A percentile compares a stretch with the other conserved stretches of the same genome.
Conservation (phyloP, 805 yeast genomes). For the Wickerhamiella nectarea region DNA sequence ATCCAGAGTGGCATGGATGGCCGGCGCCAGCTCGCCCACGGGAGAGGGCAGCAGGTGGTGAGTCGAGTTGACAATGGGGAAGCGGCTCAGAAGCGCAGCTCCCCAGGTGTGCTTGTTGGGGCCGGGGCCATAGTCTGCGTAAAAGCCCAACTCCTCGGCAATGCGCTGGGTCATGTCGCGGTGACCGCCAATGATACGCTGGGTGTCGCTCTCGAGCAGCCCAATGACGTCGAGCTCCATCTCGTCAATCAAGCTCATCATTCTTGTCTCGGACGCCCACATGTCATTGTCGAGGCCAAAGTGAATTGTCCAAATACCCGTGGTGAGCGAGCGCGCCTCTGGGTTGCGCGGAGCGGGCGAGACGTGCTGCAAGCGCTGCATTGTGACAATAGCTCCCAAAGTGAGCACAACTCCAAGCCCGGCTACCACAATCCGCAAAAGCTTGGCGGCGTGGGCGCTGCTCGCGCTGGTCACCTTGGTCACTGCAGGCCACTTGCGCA, state of each 20-base stretch:
- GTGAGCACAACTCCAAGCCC: constrained; percentile 30
- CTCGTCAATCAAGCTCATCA: constrained; percentile 70
- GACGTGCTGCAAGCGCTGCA: constrained; percentile 41
- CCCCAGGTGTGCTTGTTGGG: constrained; percentile 99
- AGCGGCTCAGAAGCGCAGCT: constrained; percentile 77
- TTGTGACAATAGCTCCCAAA: constrained; percentile 39
- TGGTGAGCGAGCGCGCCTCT: constrained; percentile 57
- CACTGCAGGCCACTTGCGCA: constrained; percentile 6
- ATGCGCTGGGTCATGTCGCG: constrained; percentile 83
- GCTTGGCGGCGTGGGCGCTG: constrained; percentile 15
- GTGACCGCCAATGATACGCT: constrained; percentile 87
- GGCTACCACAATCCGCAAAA: constrained; percentile 18
- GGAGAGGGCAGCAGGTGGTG: constrained; percentile 93
- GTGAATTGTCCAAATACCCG: constrained; percentile 98
- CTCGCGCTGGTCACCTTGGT: constrained; percentile 14
- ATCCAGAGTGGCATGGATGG: constrained; percentile 88
- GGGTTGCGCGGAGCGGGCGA: constrained; percentile 60
- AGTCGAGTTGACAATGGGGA: constrained; percentile 80
- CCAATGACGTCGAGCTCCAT: constrained; percentile 88
- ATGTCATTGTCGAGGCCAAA: constrained; percentile 93
- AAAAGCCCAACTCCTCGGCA: constrained; percentile 88
- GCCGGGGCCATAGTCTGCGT: constrained; percentile 94
- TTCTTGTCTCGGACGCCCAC: constrained; percentile 92
- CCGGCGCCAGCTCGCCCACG: constrained; percentile 96
- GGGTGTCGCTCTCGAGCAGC: constrained; percentile 82